phyloP scores from a whole-genome alignment of 129 eudicot genomes.

The Calendula officinalis region DNA sequence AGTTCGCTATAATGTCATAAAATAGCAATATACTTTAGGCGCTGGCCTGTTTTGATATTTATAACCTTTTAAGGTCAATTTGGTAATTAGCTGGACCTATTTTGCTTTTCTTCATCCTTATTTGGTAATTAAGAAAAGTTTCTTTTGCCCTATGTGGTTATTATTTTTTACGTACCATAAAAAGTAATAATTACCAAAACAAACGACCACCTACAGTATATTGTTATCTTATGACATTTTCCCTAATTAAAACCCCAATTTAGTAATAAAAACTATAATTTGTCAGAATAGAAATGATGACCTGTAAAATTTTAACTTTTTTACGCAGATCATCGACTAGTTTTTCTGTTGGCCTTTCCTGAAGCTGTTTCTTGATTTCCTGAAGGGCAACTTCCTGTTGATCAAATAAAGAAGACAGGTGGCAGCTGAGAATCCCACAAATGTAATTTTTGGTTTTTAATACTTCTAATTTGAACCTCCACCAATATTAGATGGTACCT shows the following conservation, averaged over 20 bases:
- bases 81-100: no score
- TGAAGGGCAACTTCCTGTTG: slow-evolving; percentile 76
- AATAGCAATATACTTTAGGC: no score
- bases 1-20: background rate
- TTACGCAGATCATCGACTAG: slow-evolving; percentile 89
- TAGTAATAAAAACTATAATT: background rate
- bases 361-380: slow-evolving; percentile 78
- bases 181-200: no score
- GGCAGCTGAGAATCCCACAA: slow-evolving; percentile 4
- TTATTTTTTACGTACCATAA: no score
- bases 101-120: no score
- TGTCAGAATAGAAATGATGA: slow-evolving; percentile 23
- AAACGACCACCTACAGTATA: no score
- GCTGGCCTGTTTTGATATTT: no score
- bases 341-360: slow-evolving; percentile 79
- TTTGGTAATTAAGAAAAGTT: no score
- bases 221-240: no score
- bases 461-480: no score
- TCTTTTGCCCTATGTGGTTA: no score
- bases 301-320: slow-evolving; percentile 96
- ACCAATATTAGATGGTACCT: slow-evolving; percentile 39
- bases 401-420: slow-evolving; percentile 17
- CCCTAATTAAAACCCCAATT: background rate
- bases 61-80: no score
- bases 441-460: background rate